Percentiles rank a stretch among this genome's conserved stretches.
phyloP scores from a whole-genome alignment of 83 land plant species.

The Thuja plicata region DNA sequence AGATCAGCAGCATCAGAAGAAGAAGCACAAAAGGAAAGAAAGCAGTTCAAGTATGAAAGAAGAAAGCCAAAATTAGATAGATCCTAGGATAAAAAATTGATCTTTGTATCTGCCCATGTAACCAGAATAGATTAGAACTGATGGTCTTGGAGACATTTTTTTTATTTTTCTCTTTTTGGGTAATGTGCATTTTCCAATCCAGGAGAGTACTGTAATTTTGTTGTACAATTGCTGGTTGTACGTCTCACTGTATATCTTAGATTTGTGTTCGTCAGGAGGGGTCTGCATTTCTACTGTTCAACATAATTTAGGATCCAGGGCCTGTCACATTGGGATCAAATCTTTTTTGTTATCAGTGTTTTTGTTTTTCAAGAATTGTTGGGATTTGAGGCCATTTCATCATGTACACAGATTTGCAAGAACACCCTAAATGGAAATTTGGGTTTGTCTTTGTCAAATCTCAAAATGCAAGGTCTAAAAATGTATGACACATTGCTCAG shows the following conservation, averaged over 20 bases:
- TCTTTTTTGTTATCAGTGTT: no score
- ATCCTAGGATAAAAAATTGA: not conserved
- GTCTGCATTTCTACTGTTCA: no score
- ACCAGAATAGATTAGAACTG: not conserved
- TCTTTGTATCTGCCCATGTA: not conserved
- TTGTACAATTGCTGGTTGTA: not conserved
- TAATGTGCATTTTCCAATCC: not conserved
- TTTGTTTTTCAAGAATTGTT: no score
- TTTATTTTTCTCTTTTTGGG: not conserved
- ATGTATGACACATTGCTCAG: no score
- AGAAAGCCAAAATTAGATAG: not conserved
- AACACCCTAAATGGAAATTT: no score
- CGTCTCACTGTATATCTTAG: not conserved
- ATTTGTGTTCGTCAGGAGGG: not conserved
- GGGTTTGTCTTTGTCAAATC: no score
- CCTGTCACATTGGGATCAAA: not conserved
- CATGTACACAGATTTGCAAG: no score
- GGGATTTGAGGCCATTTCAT: no score
- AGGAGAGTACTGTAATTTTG: not conserved
- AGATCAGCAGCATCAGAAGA: not conserved
- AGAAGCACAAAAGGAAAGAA: not conserved
- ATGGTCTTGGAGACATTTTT: not conserved
- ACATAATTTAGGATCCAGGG: no score
- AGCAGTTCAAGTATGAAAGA: not conserved
- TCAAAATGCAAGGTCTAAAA: no score